Percentiles rank a stretch among this genome's conserved stretches.
Evolutionary conservation across 148 eudicot genomes (phyloP).

Genomic region (Polygonum maritimum): DNA sequence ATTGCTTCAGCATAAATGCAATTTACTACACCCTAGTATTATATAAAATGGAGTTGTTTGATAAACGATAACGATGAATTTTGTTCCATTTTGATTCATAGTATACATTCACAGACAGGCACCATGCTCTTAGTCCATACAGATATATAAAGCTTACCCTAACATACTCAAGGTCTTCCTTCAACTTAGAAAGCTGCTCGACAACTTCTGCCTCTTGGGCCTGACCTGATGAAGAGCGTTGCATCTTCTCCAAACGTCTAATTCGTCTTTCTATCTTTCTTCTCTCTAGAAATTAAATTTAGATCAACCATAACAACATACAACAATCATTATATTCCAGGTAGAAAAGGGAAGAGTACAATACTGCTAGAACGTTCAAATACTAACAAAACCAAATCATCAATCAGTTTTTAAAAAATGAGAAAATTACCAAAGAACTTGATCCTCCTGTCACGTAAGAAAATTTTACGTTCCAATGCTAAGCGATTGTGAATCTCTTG

Average conservation of each 20-base stretch:
- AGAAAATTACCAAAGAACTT: conserved; percentile 70
- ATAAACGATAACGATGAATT: neutral
- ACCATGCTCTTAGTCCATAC: neutral
- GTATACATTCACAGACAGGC: neutral
- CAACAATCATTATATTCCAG: neutral
- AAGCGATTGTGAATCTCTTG: conserved; percentile 57
- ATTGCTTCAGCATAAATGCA: neutral
- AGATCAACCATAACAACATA: conserved; percentile 3
- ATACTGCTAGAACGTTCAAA: neutral
- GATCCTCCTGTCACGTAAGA: conserved; percentile 66
- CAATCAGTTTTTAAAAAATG: neutral
- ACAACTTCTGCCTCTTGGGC: conserved; percentile 55
- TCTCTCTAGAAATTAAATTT: conserved; percentile 44
- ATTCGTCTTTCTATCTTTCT: conserved; percentile 84
- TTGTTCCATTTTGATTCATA: neutral
- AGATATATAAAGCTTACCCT: conserved; percentile 40
- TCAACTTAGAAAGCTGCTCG: conserved; percentile 56
- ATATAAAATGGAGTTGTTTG: neutral
- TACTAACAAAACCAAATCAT: neutral
- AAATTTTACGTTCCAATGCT: conserved; percentile 68
- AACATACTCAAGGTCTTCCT: conserved; percentile 97
- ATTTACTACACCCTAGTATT: neutral
- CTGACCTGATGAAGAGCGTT: conserved; percentile 51
- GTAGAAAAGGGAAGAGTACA: neutral
- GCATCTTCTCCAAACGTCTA: conserved; percentile 85